phyloP scores from a whole-genome alignment of 2,329 filamentous ascomycete species.

The Neonectria ditissima region DNA sequence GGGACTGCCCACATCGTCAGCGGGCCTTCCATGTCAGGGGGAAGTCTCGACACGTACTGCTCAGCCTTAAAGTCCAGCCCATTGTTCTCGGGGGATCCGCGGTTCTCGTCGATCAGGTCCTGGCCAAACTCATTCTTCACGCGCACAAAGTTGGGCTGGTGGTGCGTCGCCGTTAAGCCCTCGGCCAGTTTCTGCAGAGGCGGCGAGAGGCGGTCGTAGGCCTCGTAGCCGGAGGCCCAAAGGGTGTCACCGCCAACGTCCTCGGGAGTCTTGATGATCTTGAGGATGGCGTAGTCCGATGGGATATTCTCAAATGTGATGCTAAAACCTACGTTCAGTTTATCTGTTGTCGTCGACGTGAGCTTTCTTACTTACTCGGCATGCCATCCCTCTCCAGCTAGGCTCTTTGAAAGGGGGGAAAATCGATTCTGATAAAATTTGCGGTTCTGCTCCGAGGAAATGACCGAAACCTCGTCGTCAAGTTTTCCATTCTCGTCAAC shows the following conservation, averaged over 20 bases:
- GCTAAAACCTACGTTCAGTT: constrained; percentile 1
- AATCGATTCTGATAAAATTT: neutral
- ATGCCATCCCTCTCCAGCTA: constrained; percentile 28
- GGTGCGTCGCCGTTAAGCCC: constrained; percentile 22
- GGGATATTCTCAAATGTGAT: constrained; percentile 29
- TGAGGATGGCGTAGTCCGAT: constrained; percentile 24
- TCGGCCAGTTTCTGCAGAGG: constrained; percentile 25
- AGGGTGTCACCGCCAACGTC: constrained; percentile 29
- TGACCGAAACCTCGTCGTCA: constrained; percentile 29
- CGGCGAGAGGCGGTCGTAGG: constrained; percentile 27
- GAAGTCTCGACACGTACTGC: constrained; percentile 9
- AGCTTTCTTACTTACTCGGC: constrained; percentile 16
- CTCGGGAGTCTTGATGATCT: constrained; percentile 25
- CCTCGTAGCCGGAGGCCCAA: constrained; percentile 28
- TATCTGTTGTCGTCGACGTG: too few relatives aligned
- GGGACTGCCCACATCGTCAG: constrained; percentile 12
- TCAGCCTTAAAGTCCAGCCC: constrained; percentile 27
- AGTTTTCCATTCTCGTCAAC: constrained; percentile 29
- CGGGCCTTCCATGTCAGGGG: too few relatives aligned
- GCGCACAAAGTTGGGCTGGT: constrained; percentile 19
- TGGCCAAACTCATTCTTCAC: constrained; percentile 16
- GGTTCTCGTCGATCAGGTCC: constrained; percentile 22
- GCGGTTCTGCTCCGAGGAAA: constrained; percentile 29
- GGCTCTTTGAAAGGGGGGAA: constrained; percentile 22
- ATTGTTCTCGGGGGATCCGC: constrained; percentile 26